phyloP scores from a whole-genome alignment of 2,329 filamentous ascomycete genomes.

The Xenoacremonium recifei region DNA sequence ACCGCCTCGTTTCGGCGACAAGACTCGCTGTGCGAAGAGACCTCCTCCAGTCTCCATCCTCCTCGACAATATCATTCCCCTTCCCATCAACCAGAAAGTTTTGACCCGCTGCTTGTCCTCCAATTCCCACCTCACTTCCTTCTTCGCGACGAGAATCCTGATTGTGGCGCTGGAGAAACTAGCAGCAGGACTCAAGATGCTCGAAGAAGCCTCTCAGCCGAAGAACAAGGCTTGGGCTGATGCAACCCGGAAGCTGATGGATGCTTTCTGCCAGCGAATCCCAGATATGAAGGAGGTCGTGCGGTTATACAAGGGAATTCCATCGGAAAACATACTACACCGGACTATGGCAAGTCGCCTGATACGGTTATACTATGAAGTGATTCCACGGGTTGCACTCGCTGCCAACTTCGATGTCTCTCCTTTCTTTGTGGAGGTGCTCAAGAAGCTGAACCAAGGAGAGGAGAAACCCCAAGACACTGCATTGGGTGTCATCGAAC shows the following conservation, averaged over 20 bases:
- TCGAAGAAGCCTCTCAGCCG: constrained; percentile 44
- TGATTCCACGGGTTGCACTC: constrained; percentile 74
- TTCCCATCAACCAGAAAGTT: constrained; percentile 76
- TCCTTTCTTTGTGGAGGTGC: constrained; percentile 65
- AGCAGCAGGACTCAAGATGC: constrained; percentile 58
- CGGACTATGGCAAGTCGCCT: constrained; percentile 77
- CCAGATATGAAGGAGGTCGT: constrained; percentile 82
- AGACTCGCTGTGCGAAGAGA: constrained; percentile 56
- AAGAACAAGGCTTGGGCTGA: constrained; percentile 62
- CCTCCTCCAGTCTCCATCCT: constrained; percentile 79
- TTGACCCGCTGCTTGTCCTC: constrained; percentile 76
- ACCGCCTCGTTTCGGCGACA: constrained; percentile 69
- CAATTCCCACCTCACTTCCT: constrained; percentile 74
- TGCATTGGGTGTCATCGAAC: constrained; percentile 65
- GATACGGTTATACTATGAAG: constrained; percentile 80
- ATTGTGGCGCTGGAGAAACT: constrained; percentile 80
- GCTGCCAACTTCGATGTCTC: constrained; percentile 89
- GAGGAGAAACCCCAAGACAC: constrained; percentile 48
- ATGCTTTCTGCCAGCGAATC: constrained; percentile 74
- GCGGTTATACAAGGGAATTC: constrained; percentile 66
- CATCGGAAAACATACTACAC: constrained; percentile 69
- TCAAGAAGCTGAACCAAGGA: constrained; percentile 60
- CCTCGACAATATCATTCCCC: constrained; percentile 83
- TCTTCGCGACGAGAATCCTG: constrained; percentile 81
- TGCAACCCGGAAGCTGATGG: constrained; percentile 63